These are phyloP conservation scores for Halophytophthora polymorphica DNA, from an alignment of 352 stramenopile species.

Conservation along the genomic window DNA sequence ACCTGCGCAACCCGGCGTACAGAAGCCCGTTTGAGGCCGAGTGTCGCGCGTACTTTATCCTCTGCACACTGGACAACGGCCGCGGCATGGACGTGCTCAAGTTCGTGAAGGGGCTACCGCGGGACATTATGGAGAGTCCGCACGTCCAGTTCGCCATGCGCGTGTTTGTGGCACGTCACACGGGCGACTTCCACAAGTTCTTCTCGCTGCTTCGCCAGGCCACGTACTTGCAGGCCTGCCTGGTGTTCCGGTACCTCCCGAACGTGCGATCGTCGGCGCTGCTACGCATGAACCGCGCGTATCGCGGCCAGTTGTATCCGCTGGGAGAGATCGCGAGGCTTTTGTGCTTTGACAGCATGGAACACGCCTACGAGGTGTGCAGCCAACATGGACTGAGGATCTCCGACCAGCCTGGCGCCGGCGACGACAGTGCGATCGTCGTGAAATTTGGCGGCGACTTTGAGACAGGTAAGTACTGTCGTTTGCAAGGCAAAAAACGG, in stretches of 20 bases:
- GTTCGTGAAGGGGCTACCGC: slow-evolving; percentile 76
- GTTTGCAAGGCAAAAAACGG: background rate
- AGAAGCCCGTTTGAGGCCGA: slow-evolving; percentile 85
- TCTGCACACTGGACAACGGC: slow-evolving; percentile 84
- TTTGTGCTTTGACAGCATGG: slow-evolving; percentile 81
- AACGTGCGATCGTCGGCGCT: slow-evolving; percentile 70
- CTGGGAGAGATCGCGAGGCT: slow-evolving; percentile 58
- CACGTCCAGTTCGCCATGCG: slow-evolving; percentile 87
- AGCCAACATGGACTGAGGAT: slow-evolving; percentile 64
- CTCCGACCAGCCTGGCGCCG: slow-evolving; percentile 31
- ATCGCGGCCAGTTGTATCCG: slow-evolving; percentile 64
- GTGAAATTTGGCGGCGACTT: slow-evolving; percentile 80
- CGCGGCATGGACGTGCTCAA: slow-evolving; percentile 82
- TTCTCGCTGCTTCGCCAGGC: slow-evolving; percentile 71
- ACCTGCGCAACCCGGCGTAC: slow-evolving; percentile 47
- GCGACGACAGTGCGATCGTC: slow-evolving; percentile 42
- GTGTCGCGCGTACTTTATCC: slow-evolving; percentile 82
- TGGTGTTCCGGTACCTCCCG: slow-evolving; percentile 80
- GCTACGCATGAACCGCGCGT: slow-evolving; percentile 78
- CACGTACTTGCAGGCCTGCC: slow-evolving; percentile 80
- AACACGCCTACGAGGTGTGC: slow-evolving; percentile 66
- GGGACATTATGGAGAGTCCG: slow-evolving; percentile 49
- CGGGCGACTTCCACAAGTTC: slow-evolving; percentile 81
- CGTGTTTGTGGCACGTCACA: slow-evolving; percentile 83
- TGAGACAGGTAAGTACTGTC: slow-evolving; percentile 50